phyloP scores from a whole-genome alignment of 1,139 yeast species.

The Maudiozyma humilis region DNA sequence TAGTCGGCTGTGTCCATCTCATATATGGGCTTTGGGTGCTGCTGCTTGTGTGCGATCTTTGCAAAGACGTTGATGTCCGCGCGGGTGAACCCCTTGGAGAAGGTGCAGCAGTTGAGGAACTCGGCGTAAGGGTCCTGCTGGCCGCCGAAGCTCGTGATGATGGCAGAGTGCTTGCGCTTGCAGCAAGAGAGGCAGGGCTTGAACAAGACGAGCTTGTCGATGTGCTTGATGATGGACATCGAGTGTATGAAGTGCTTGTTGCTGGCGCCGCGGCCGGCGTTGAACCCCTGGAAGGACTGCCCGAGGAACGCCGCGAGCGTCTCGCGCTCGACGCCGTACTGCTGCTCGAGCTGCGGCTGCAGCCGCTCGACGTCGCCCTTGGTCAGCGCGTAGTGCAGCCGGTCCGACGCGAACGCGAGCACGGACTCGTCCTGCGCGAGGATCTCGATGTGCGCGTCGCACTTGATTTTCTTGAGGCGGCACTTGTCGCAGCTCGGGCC shows the following conservation, averaged over 20 bases:
- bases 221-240: constrained; percentile 21
- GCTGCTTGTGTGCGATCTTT: constrained; percentile 13
- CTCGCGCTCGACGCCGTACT: constrained; percentile 6
- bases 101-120: constrained; percentile 14
- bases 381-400: constrained; percentile 17
- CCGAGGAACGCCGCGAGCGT: not conserved
- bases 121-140: constrained; percentile 1
- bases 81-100: constrained; percentile 29
- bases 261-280: constrained; percentile 1
- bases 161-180: constrained; percentile 12
- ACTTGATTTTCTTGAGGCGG: constrained; percentile 60
- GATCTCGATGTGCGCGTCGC: constrained; percentile 54
- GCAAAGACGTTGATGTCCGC: constrained; percentile 26
- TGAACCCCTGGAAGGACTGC: not conserved
- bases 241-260: not conserved
- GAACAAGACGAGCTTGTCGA: constrained; percentile 27
- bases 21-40: constrained; percentile 18
- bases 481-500: constrained; percentile 76
- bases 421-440: constrained; percentile 21
- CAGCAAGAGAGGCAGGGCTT: constrained; percentile 26
- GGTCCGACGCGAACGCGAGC: constrained; percentile 11
- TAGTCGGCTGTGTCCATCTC: constrained; percentile 24
- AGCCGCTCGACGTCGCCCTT: constrained; percentile 11
- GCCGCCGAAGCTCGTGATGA: not conserved
- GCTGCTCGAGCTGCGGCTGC: constrained; percentile 6